Conservation (phyloP, 2,329 filamentous ascomycete species). For the Penicillium occitanis region DNA sequence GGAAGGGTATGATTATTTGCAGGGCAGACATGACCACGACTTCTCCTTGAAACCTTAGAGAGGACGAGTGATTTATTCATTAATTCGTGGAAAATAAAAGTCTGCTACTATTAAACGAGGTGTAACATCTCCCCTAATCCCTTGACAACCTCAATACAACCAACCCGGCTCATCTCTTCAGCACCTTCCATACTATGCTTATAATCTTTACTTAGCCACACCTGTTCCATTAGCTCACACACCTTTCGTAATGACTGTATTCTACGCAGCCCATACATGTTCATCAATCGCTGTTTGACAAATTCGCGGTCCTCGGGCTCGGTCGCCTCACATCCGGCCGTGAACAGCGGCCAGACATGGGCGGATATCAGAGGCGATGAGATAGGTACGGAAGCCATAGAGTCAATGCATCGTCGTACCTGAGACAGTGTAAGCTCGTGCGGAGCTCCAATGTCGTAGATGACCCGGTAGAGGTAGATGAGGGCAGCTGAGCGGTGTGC, state of each 20-base stretch:
- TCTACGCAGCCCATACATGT: not conserved
- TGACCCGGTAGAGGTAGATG: not conserved
- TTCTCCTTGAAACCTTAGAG: constrained; percentile 28
- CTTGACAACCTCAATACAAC: constrained; percentile 3
- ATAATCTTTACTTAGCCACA: constrained; percentile 3
- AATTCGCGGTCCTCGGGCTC: not conserved
- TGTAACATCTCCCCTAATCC: constrained; percentile 1
- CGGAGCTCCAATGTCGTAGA: not conserved
- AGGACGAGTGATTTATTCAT: not conserved
- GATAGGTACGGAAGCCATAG: not conserved
- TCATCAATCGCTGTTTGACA: not conserved
- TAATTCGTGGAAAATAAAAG: not conserved
- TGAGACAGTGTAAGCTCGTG: not conserved
- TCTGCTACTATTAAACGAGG: not conserved
- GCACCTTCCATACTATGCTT: not conserved
- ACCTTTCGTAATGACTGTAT: not conserved
- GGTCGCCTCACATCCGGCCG: not conserved
- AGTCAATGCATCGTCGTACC: not conserved
- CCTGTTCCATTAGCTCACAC: not conserved
- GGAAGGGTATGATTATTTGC: constrained; percentile 39
- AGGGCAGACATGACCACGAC: constrained; percentile 38
- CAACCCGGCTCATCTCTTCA: constrained; percentile 3
- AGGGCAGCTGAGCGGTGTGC: not conserved
- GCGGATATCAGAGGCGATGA: not conserved
- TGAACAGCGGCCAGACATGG: not conserved